Evolutionary conservation across 1,284 basidiomycete genomes (phyloP).

Genomic region (Trametes hirsuta): DNA sequence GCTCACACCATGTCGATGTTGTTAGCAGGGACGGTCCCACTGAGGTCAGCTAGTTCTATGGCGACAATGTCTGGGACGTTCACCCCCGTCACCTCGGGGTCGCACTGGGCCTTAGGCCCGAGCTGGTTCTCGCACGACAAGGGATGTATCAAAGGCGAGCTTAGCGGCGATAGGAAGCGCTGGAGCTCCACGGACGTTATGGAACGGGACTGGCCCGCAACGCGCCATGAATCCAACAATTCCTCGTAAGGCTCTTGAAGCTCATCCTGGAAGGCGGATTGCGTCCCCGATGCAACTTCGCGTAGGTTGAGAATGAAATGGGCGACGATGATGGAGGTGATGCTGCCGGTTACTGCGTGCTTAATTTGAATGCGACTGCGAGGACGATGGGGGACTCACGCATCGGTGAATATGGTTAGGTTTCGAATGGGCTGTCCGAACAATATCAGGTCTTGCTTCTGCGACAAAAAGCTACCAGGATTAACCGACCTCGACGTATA

Average conservation of each 20-base stretch:
- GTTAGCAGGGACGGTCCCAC: no score
- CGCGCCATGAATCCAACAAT: conserved; percentile 1
- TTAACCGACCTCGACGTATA: neutral
- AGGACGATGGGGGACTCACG: neutral
- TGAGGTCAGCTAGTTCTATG: no score
- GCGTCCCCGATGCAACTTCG: conserved; percentile 1
- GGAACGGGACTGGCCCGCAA: neutral
- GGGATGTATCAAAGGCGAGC: conserved; percentile 2
- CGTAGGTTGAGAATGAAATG: conserved; percentile 18
- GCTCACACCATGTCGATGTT: no score
- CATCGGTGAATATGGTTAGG: conserved; percentile 13
- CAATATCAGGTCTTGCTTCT: neutral
- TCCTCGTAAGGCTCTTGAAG: conserved; percentile 1
- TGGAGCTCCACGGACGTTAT: neutral
- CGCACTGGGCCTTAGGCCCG: no score
- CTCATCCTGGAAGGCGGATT: neutral
- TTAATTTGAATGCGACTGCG: neutral
- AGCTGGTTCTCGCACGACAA: no score
- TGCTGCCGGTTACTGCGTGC: neutral
- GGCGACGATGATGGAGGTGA: conserved; percentile 15
- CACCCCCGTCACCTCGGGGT: no score
- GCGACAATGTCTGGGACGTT: no score
- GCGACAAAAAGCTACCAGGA: neutral
- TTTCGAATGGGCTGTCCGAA: neutral
- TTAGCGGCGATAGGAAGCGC: neutral